A percentile compares a stretch with the other conserved stretches of the same genome.
Evolutionary conservation across 2,329 filamentous ascomycete genomes (phyloP).

Genomic region (Cladophialophora carrionii): DNA sequence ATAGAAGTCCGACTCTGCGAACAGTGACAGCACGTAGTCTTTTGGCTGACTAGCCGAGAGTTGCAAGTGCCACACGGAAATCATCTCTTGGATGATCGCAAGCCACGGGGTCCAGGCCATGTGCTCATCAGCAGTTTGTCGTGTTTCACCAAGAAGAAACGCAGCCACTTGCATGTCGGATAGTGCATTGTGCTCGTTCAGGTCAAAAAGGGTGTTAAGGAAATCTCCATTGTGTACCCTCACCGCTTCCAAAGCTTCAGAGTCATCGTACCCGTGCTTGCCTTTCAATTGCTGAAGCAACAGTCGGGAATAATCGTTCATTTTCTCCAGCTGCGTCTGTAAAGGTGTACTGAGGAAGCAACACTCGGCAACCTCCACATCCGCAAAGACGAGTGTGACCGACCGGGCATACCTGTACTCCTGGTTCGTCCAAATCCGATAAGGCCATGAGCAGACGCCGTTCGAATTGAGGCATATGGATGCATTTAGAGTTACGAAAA

Average conservation of each 20-base stretch:
- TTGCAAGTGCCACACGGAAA: not conserved
- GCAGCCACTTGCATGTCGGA: not conserved
- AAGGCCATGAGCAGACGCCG: not conserved
- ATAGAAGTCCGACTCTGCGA: not conserved
- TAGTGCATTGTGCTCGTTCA: not conserved
- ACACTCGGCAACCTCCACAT: not conserved
- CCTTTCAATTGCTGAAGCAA: not conserved
- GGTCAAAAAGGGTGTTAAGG: not conserved
- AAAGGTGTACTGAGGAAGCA: not conserved
- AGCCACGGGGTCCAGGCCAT: not conserved
- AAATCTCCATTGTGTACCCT: not conserved
- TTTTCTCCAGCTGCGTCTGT: not conserved
- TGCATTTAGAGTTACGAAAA: not conserved
- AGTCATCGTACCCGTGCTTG: not conserved
- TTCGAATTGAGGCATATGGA: not conserved
- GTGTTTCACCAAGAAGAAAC: not conserved
- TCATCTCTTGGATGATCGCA: not conserved
- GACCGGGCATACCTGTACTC: not conserved
- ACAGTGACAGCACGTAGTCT: constrained; percentile 2
- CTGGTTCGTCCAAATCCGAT: not conserved
- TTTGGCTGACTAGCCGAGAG: not conserved
- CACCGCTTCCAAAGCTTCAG: not conserved
- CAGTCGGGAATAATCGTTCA: not conserved
- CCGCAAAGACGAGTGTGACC: not conserved
- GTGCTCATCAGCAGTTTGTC: not conserved